phyloP scores from a whole-genome alignment of 192 early-diverging fungal genomes.

The Entomortierella lignicola region DNA sequence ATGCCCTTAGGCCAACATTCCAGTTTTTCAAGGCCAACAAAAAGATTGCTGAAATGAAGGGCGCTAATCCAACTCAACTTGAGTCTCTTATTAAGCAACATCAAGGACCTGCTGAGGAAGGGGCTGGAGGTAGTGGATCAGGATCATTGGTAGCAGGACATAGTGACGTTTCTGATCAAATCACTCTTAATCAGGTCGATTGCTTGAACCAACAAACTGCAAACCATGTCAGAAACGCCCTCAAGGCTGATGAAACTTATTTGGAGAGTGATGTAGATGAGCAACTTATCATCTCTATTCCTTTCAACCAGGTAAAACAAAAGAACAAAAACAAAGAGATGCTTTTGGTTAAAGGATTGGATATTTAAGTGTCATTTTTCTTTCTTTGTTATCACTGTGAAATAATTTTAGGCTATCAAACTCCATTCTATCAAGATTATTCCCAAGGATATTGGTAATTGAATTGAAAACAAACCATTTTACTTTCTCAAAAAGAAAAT shows the following conservation, averaged over 20 bases:
- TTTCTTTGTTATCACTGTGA: background rate
- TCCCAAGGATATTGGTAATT: constrained; percentile 55
- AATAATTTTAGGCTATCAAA: constrained; percentile 68
- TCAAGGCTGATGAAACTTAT: constrained; percentile 74
- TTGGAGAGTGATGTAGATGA: constrained; percentile 96
- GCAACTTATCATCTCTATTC: constrained; percentile 88
- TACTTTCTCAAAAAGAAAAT: too few species aligned
- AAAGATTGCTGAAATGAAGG: constrained; percentile 81
- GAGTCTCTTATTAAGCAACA: constrained; percentile 75
- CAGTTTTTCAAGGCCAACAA: constrained; percentile 82
- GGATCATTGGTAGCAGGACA: constrained; percentile 55
- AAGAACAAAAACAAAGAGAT: background rate
- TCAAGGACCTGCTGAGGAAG: constrained; percentile 55
- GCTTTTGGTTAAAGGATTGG: background rate
- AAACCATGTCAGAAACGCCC: constrained; percentile 80
- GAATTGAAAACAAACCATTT: too few species aligned
- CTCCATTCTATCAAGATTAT: constrained; percentile 75
- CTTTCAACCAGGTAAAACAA: constrained; percentile 80
- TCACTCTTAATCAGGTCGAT: constrained; percentile 78
- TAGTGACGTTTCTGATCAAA: constrained; percentile 70
- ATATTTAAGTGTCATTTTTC: background rate
- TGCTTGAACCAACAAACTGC: constrained; percentile 89
- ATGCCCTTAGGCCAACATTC: constrained; percentile 82
- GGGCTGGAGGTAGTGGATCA: constrained; percentile 25
- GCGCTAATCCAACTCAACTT: constrained; percentile 81